Conservation (phyloP, 352 stramenopile genomes). For the Phytophthora niederhauseri region DNA sequence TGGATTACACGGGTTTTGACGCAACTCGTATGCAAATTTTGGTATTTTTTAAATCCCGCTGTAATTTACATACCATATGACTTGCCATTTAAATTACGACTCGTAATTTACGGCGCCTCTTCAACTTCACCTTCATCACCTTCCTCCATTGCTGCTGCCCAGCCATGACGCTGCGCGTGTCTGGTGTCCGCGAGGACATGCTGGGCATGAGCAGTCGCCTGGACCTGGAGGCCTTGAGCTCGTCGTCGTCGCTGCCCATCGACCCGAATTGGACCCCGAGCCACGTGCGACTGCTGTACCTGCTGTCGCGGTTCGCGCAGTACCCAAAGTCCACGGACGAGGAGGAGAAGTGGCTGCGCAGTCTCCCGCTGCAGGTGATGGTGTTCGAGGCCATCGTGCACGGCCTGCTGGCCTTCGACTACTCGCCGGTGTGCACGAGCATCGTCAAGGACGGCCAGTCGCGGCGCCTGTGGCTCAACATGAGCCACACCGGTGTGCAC, state of each 20-base stretch:
- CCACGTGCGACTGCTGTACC: constrained; percentile 96
- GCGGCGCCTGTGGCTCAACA: constrained; percentile 93
- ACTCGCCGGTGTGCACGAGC: constrained; percentile 94
- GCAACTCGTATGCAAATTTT: too few relatives aligned
- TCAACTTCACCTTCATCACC: too few relatives aligned
- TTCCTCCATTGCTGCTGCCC: too few relatives aligned
- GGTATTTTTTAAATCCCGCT: too few relatives aligned
- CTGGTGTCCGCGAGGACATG: constrained; percentile 41
- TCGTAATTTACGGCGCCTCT: neutral
- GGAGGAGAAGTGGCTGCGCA: constrained; percentile 96
- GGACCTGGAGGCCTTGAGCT: constrained; percentile 10
- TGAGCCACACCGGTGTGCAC: constrained; percentile 95
- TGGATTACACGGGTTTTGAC: neutral
- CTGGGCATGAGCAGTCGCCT: constrained; percentile 30
- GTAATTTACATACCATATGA: too few relatives aligned
- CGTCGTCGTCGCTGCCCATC: neutral
- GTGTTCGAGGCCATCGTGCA: constrained; percentile 97
- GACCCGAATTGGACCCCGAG: constrained; percentile 75
- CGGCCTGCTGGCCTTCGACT: constrained; percentile 96
- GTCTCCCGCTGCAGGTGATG: constrained; percentile 95
- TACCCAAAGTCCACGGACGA: constrained; percentile 88
- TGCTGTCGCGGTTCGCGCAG: constrained; percentile 96
- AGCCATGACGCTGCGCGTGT: constrained; percentile 26
- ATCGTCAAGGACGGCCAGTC: constrained; percentile 93
- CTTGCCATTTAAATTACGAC: too few relatives aligned